Evolutionary conservation across 192 early-diverging fungal species (phyloP).

Genomic region (Coemansia sp.): DNA sequence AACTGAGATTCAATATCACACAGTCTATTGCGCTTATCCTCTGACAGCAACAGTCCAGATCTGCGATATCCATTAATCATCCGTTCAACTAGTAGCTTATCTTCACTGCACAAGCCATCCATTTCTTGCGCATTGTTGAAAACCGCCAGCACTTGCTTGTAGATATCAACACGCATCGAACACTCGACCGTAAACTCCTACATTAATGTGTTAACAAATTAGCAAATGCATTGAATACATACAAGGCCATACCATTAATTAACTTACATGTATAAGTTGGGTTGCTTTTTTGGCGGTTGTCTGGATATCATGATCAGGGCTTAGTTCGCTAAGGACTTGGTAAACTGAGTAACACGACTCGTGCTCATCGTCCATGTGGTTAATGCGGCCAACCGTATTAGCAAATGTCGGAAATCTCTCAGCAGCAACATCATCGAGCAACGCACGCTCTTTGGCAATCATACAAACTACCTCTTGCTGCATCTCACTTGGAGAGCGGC

Average conservation of each 20-base stretch:
- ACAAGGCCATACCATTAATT: not conserved
- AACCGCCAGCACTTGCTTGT: conserved; percentile 43
- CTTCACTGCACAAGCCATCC: conserved; percentile 53
- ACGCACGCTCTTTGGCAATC: not conserved
- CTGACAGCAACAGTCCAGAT: conserved; percentile 62
- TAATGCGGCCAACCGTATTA: conserved; percentile 1
- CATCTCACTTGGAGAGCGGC: not conserved
- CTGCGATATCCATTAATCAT: conserved; percentile 60
- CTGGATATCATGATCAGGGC: conserved; percentile 55
- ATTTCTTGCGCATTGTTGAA: conserved; percentile 37
- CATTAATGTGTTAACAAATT: not conserved
- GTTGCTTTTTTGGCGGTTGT: conserved; percentile 60
- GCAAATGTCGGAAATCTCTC: conserved; percentile 6
- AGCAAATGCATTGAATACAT: not conserved
- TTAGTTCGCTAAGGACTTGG: conserved; percentile 20
- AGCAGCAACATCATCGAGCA: not conserved
- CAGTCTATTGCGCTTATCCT: conserved; percentile 58
- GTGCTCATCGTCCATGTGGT: not conserved
- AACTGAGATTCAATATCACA: conserved; percentile 56
- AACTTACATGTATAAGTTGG: conserved; percentile 32
- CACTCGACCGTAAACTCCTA: conserved; percentile 4
- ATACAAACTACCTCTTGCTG: not conserved
- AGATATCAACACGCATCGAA: conserved; percentile 59
- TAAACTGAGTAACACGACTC: not conserved
- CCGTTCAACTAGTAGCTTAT: conserved; percentile 60